Base-by-base conservation (phyloP, 371 early-diverging fungal species). In the Rhizomucor pusillus region DNA sequence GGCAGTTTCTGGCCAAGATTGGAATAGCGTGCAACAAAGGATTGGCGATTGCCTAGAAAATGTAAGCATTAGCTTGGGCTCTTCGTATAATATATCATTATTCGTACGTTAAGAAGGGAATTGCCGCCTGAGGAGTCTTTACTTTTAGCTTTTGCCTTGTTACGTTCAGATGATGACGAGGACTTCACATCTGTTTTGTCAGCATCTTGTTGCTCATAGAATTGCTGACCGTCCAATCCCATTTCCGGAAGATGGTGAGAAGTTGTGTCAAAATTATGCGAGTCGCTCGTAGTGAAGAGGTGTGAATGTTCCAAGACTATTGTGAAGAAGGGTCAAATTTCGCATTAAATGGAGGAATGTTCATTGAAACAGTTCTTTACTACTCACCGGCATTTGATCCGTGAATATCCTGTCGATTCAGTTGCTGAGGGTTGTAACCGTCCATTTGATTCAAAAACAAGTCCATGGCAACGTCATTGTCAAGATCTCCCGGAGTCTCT, bases 1-100 rank as follows among this genome's bases (percentile, higher is more conserved):
- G 56, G 43, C 62, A 78, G 40, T 77, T 77, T 62, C 73, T 59
- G 19, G 79, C 79, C 43, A 78, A 59, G 23, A 72, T 63, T 39
- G 79, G 79, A 49, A 78, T 78, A 23, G 79, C 79, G 62, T 78
- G 79, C 19, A 74, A 60, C 22, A 78, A 59, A 41, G 79, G 79
- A 45, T 78, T 78, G 9, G 71, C 69, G 24, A 75, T 65, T 9
- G 65, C 75, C 75, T 75, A 62, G n/a, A 20, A 35, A 29, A 25
- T 25, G 19, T 13, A 46, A 46, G 20, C 6, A 18, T 12, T 22
- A 20, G 12, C 1, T 20, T 29, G 3, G 22, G 7, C 19, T 41
- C 29, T 10, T 46, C 40, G 24, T 12, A 1, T 25, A n/a, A 34
- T 20, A 12, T n/a, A 1, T 33, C n/a, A 12, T 56, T 12, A 11